Base-by-base conservation (phyloP, 768 basidiomycete genomes). In the Lactarius hengduanensis region DNA sequence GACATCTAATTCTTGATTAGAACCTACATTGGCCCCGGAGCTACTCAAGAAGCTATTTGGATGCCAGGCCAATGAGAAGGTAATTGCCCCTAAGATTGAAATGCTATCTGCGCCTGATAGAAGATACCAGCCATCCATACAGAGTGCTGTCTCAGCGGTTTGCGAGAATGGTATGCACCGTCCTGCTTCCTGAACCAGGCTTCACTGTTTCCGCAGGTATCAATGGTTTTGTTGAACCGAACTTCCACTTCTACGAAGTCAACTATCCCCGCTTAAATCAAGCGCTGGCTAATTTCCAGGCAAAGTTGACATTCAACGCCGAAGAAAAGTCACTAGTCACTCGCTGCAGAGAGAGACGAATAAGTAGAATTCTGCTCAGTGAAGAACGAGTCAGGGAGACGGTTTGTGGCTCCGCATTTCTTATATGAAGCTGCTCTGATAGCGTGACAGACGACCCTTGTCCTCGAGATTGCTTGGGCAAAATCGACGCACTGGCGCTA, bases 11-110 rank as follows among this genome's bases (percentile, higher is more conserved):
- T 2, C 47, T 60, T 59, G 13, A 28, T 57, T 75, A 84, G 92
- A 94, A 73, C 87, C 89, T 61, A 83, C 83, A 0, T 77, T 90
- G 43, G 81, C 85, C 1, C 78, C 85, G 1, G 78, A 80, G n/a
- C 78, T 92, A 28, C 72, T 91, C 4, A 77, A 82, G 71, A 81
- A 79, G 20, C 74, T 95, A 0, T 87, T 96, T 66, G 79, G 74
- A 2, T 92, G 90, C 67, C 91, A 93, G 73, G 85, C 89, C 63
- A 91, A 95, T 71, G 92, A 94, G 77, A 94, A 94, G 82, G 90
- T 87, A 47, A 22, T 63, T 43, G 30, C 22, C 26, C 43, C 38
- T 30, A 34, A 30, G 57, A 59, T 47, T 3, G 2, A 18, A 40
- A 63, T 15, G 4, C 1, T 0, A 2, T 13, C 2, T 18, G 16